Evolutionary conservation across 768 basidiomycete species (phyloP), one percentile per base, ranked within the genome.

Genomic region (Inosperma sp.): DNA sequence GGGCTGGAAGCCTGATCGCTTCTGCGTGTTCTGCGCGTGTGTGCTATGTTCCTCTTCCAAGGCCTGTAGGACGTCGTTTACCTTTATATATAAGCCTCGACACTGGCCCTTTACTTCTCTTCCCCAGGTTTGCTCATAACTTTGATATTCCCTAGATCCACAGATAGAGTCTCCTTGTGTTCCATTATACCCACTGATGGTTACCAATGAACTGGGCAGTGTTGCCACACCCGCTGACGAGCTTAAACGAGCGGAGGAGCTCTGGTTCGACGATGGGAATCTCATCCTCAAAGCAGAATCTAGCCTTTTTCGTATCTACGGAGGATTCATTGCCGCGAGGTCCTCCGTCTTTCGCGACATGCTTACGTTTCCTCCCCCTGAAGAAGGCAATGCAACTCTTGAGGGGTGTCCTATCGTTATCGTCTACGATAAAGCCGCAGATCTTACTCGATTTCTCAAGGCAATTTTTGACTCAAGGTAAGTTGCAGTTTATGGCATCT

Each of bases 261-360:
- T 69, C 22, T 73, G 68, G 68, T 72, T 65, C 44, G 62, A 66
- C 14, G 86, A 57, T 65, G 70, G 72, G 4, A 72, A 70, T 46
- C 59, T 74, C 44, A 68, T 73, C 17, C 62, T 74, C 12, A 62
- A 69, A 48, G 70, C 66, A 7, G 65, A 66, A 46, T 56, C 62
- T 35, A 63, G 60, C 12, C 61, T 64, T 7, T 75, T 72, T 58
- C 62, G 64, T 17, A 55, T 75, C 31, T 67, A 68, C 43, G 59
- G 65, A n/a, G 69, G 70, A 5, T 55, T 72, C 8, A 54, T 74
- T 13, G 60, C 68, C 4, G 59, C 64, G 5, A 59, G 66, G 26
- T 71, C 70, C 3, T 55, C 63, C 9, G 71, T 73, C 10, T 73
- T 73, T 51, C 59, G 60, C 9, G 68, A 70, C 46, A 73, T 75